Base-by-base conservation (phyloP, 2,329 filamentous ascomycete genomes). In the Metarhizium robertsii region DNA sequence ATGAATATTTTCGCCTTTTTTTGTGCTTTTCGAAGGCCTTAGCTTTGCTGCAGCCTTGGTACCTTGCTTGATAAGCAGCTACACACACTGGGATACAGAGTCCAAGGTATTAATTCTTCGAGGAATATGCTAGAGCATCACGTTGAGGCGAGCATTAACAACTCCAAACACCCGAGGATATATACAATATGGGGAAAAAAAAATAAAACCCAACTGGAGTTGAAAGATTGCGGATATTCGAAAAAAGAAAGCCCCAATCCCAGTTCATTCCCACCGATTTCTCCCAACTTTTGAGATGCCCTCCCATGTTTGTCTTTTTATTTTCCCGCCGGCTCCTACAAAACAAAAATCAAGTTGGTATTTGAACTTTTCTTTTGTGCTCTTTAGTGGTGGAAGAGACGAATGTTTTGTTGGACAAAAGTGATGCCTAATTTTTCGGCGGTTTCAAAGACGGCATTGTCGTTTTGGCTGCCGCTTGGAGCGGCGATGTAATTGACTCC, bases 401-500 rank as follows among this genome's bases (percentile, higher is more conserved):
- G 85, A 57, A 88, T 87, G 69, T 87, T 90, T 79, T 99, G 94
- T 80, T 99, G 91, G 42, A 97, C 88, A 73, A 97, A 96, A 48
- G 87, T 91, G 65, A 97, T 95, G 55, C 87, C 88, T 61, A 95
- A 78, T 77, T 92, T 90, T 78, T 96, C 90, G 5, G 92, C 90
- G 11, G 92, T 95, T 69, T 90, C 86, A 64, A 96, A 89, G 49
- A 94, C 90, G 52, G 85, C 81, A 56, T 78, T 73, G 69, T 94
- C 90, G 69, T 94, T 94, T 73, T 94, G 89, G 72, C 87, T 96
- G 56, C 94, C 94, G 52, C 84, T 88, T 10, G 94, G 94, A 43
- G 92, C 92, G 54, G 94, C 92, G 66, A 97, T 90, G 77, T 96
- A 99, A 78, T 95, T 97, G 68, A 84, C 91, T 52, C 94, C 94